Evolutionary conservation across 2,329 filamentous ascomycete genomes (phyloP), one percentile per base, ranked within the genome.

Genomic region (Saccharata proteae): DNA sequence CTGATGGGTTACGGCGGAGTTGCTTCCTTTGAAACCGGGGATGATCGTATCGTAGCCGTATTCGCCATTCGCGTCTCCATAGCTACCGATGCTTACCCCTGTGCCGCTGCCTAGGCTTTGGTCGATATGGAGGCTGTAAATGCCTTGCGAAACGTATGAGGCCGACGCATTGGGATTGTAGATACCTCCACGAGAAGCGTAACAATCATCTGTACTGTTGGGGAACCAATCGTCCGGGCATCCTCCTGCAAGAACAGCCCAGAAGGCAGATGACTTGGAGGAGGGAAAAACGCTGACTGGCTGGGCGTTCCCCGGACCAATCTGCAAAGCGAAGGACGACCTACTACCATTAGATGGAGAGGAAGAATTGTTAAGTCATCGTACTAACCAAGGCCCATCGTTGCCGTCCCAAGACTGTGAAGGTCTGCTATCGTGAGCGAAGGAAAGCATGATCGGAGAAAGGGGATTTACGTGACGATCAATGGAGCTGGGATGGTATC

Each of bases 321-420:
- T 12, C 2, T 24, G 22, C 13, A 32, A 18, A 6, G 16, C 16
- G 12, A 19, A 32, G 3, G 30, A 32, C 6, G 30, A 26, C 30
- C 30, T 32, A 11, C 3, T 11, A 6, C 6, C 3, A 12, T 13
- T 10, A 25, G 11, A 4, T 19, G 5, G 9, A 7, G 21, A n/a
- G n/a, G 19, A 21, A 14, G 21, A 5, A 14, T 3, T 12, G 9
- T 5, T 6, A 11, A 4, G 15, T 20, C 5, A 4, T 4, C 3
- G n/a, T 5, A 18, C 3, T 10, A 19, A 32, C 30, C 30, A 32
- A 16, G 13, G 24, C 2, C 30, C 30, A 22, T 32, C 30, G 2
- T 21, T 20, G 10, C 30, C 30, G 10, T 27, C 24, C 30, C 30
- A 32, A 11, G 6, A 21, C 18, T 32, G 30, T 4, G 30, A 32